phyloP scores from a whole-genome alignment of 768 basidiomycete species.

The Suillus clintonianus region DNA sequence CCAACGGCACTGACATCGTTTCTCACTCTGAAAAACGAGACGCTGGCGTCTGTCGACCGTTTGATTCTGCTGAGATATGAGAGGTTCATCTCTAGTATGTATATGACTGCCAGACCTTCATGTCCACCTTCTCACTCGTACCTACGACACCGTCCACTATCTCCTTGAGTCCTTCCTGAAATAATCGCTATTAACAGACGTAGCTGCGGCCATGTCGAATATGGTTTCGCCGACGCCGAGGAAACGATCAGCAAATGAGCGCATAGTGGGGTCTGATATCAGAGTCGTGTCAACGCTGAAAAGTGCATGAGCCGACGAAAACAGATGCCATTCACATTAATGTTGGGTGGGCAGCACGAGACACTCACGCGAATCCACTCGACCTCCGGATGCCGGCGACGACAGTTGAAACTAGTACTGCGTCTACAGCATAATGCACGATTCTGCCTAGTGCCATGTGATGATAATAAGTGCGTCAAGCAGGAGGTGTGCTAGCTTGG shows the following conservation, averaged over 20 bases:
- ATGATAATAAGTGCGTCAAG: not conserved
- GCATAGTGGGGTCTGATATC: conserved; percentile 78
- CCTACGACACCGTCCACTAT: conserved; percentile 15
- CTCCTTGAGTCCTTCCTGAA: conserved; percentile 62
- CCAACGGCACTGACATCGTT: not conserved
- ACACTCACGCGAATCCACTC: conserved; percentile 84
- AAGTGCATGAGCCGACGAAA: conserved; percentile 2
- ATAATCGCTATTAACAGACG: conserved; percentile 84
- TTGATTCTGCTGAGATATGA: not conserved
- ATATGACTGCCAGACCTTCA: not conserved
- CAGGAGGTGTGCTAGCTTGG: not conserved
- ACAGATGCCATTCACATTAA: conserved; percentile 1
- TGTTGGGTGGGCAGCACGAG: not conserved
- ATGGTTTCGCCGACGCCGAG: conserved; percentile 86
- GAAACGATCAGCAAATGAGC: conserved; percentile 77
- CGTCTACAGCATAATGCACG: conserved; percentile 82
- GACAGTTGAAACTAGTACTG: conserved; percentile 83
- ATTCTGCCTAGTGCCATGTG: conserved; percentile 68
- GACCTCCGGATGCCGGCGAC: conserved; percentile 89
- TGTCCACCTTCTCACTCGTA: not conserved
- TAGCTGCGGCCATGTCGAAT: conserved; percentile 82
- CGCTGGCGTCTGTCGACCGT: not conserved
- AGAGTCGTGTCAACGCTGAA: conserved; percentile 62
- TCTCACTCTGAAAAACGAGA: not conserved
- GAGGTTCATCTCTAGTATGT: not conserved